Conservation (phyloP, 768 basidiomycete genomes). For the Mycena floridula region DNA sequence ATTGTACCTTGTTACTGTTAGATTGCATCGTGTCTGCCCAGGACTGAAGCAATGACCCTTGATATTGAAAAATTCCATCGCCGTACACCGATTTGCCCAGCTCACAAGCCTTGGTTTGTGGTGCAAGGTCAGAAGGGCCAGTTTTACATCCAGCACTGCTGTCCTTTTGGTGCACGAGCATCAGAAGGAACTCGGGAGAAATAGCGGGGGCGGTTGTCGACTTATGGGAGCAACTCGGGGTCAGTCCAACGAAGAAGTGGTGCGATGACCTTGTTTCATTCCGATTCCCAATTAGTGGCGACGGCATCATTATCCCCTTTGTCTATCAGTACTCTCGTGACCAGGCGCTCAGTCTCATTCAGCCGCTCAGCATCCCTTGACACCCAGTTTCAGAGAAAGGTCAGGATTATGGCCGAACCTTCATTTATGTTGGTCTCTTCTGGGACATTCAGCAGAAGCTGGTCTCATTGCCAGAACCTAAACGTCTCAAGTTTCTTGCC, state of each 20-base stretch:
- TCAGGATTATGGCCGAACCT: conserved; percentile 13
- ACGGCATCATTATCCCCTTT: background rate
- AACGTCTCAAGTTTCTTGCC: conserved; percentile 17
- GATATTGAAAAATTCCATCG: background rate
- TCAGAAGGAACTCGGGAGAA: background rate
- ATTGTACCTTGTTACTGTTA: no score
- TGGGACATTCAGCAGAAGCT: conserved; percentile 17
- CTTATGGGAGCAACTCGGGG: background rate
- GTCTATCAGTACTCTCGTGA: background rate
- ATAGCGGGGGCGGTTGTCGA: background rate
- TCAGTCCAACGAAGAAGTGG: background rate
- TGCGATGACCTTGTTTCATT: background rate
- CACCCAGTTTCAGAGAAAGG: conserved; percentile 13
- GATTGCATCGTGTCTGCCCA: background rate
- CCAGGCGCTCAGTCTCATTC: background rate
- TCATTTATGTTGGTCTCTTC: conserved; percentile 22
- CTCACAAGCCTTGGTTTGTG: background rate
- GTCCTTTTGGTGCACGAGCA: background rate
- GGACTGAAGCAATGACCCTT: background rate
- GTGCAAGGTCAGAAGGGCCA: background rate
- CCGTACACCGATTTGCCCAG: background rate
- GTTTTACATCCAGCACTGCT: background rate
- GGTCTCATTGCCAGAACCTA: conserved; percentile 20
- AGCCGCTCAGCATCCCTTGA: background rate
- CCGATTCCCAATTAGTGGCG: background rate